These are phyloP conservation scores for Debaryomyces psychrophilus DNA, from an alignment of 1,139 yeast species.

Conservation along the genomic window DNA sequence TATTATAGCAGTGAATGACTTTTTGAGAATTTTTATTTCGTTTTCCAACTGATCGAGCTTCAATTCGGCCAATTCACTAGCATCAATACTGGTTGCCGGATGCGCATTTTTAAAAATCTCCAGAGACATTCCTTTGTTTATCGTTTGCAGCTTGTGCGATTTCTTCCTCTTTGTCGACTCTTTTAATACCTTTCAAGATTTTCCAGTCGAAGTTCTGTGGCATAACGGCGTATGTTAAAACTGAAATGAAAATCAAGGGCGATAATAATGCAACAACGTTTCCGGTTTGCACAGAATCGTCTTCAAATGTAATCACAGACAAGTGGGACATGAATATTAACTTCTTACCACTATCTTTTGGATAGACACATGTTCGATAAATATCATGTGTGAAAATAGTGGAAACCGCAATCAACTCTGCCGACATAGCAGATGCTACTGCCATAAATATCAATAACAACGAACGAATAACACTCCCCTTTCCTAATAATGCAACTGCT, in stretches of 20 bases:
- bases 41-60: slow-evolving; percentile 40
- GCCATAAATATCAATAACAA: slow-evolving; percentile 82
- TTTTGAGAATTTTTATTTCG: slow-evolving; percentile 48
- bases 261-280: slow-evolving; percentile 79
- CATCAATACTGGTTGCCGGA: slow-evolving; percentile 43
- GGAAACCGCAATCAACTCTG: slow-evolving; percentile 40
- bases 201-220: slow-evolving; percentile 80
- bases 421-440: slow-evolving; percentile 60
- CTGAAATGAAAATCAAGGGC: slow-evolving; percentile 70
- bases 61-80: slow-evolving; percentile 45
- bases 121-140: slow-evolving; percentile 24
- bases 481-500: slow-evolving; percentile 81
- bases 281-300: slow-evolving; percentile 84
- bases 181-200: slow-evolving; percentile 54
- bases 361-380: slow-evolving; percentile 32
- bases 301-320: slow-evolving; percentile 58
- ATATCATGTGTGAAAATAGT: slow-evolving; percentile 38
- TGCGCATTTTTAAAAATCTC: slow-evolving; percentile 41
- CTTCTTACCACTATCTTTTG: slow-evolving; percentile 32
- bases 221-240: slow-evolving; percentile 63
- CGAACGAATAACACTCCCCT: slow-evolving; percentile 83
- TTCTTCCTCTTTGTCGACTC: slow-evolving; percentile 72
- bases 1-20: slow-evolving; percentile 57
- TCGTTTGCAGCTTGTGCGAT: slow-evolving; percentile 30
- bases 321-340: slow-evolving; percentile 31